These are phyloP conservation scores for Ustulina deusta DNA, from an alignment of 2,329 filamentous ascomycete genomes.

Conservation along the genomic window DNA sequence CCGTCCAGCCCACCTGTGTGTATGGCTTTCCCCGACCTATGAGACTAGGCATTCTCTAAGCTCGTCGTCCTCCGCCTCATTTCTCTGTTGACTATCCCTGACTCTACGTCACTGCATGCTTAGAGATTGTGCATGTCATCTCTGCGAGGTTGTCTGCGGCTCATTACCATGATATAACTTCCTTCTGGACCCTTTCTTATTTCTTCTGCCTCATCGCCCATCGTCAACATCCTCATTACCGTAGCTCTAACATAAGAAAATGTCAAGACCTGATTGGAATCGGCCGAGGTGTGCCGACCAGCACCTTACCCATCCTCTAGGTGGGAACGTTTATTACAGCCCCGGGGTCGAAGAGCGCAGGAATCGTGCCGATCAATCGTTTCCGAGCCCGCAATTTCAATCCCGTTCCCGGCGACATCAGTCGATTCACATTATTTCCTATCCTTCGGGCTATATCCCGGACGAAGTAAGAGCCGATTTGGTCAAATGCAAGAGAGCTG, in stretches of 20 bases:
- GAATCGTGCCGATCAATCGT: constrained; percentile 40
- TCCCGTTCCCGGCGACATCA: constrained; percentile 63
- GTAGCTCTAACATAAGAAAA: constrained; percentile 47
- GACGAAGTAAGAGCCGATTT: constrained; percentile 56
- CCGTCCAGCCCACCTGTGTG: constrained; percentile 22
- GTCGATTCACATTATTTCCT: constrained; percentile 65
- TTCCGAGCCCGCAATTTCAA: constrained; percentile 60
- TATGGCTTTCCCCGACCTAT: constrained; percentile 33
- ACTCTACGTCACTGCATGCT: background rate
- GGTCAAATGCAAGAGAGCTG: constrained; percentile 46
- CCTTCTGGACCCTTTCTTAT: constrained; percentile 24
- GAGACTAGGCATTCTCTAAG: constrained; percentile 14
- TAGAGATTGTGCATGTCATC: constrained; percentile 9
- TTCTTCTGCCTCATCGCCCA: constrained; percentile 9
- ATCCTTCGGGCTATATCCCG: constrained; percentile 58
- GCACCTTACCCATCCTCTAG: constrained; percentile 41
- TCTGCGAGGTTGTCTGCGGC: constrained; percentile 20
- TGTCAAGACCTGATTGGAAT: constrained; percentile 45
- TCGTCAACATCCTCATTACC: background rate
- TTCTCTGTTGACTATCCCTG: constrained; percentile 3
- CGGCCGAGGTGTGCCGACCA: constrained; percentile 33
- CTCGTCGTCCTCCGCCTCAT: constrained; percentile 8
- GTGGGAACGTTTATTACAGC: constrained; percentile 50
- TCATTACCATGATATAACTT: constrained; percentile 31
- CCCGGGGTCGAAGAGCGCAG: constrained; percentile 45